phyloP scores from a whole-genome alignment of 2,329 filamentous ascomycete genomes.

The Colletotrichum scovillei region DNA sequence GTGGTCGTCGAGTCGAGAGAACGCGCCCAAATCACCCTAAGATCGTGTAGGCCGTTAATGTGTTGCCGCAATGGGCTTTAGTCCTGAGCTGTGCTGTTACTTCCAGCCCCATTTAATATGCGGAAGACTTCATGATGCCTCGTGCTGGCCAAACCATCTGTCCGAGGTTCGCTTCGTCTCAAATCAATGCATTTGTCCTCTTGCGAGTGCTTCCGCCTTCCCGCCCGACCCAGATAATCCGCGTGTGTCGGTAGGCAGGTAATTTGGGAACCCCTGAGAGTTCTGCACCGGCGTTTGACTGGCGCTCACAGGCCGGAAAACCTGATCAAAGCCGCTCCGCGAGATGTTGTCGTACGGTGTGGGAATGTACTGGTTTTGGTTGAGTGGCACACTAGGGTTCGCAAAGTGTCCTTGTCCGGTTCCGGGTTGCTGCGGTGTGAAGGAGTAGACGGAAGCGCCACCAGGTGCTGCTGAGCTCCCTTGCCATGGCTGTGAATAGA shows the following conservation, averaged over 20 bases:
- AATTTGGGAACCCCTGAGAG: conserved; percentile 47
- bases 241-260: conserved; percentile 47
- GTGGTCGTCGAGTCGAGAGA: not conserved
- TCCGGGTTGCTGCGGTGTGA: conserved; percentile 52
- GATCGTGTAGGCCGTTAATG: not conserved
- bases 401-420: conserved; percentile 46
- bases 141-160: not conserved
- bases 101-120: not conserved
- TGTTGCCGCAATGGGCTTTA: not conserved
- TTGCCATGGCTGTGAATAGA: conserved; percentile 60
- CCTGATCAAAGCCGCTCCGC: conserved; percentile 46
- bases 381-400: conserved; percentile 45
- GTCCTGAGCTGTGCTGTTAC: not conserved
- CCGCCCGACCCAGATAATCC: conserved; percentile 39
- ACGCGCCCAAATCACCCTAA: not conserved
- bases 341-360: conserved; percentile 48
- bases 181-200: conserved; percentile 32
- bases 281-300: conserved; percentile 43
- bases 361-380: conserved; percentile 47
- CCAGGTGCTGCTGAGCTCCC: conserved; percentile 53
- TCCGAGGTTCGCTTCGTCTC: not conserved
- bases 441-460: conserved; percentile 58
- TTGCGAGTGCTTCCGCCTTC: conserved; percentile 26
- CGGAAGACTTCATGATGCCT: not conserved
- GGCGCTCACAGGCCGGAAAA: conserved; percentile 49